A percentile compares a stretch with the other conserved stretches of the same genome.
Evolutionary conservation across 2,329 filamentous ascomycete species (phyloP).

Genomic region (Coniochaeta sp.): DNA sequence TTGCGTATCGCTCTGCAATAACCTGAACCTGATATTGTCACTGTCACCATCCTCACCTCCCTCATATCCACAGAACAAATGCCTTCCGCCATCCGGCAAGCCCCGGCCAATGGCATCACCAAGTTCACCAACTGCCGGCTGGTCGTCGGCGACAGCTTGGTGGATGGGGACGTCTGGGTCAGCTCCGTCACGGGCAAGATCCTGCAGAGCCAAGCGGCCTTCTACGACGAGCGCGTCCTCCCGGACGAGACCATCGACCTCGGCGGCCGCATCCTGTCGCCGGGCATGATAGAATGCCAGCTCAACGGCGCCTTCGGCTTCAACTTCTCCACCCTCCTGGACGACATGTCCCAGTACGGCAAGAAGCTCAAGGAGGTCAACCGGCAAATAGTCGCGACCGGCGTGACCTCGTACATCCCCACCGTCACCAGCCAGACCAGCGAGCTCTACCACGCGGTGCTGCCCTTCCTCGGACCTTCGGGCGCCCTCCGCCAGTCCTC

Average conservation of each 20-base stretch:
- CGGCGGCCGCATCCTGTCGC: constrained; percentile 72
- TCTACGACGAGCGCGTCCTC: constrained; percentile 60
- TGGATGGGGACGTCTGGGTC: constrained; percentile 82
- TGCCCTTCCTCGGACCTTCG: constrained; percentile 72
- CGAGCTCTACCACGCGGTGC: constrained; percentile 74
- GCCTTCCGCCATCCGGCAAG: not conserved
- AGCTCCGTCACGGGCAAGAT: constrained; percentile 77
- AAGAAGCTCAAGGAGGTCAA: constrained; percentile 69
- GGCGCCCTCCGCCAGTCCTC: constrained; percentile 49
- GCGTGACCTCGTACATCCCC: constrained; percentile 82
- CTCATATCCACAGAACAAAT: no score
- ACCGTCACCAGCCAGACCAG: constrained; percentile 75
- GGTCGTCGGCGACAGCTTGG: constrained; percentile 58
- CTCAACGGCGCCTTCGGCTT: constrained; percentile 90
- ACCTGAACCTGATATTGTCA: not conserved
- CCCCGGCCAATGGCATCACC: constrained; percentile 52
- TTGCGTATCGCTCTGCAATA: not conserved
- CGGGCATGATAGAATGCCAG: constrained; percentile 85
- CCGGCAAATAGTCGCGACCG: constrained; percentile 63
- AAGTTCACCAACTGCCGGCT: constrained; percentile 87
- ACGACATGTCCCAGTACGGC: constrained; percentile 60
- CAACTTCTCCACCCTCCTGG: constrained; percentile 77
- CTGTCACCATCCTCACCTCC: not conserved
- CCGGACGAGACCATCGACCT: constrained; percentile 75
- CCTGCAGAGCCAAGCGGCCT: constrained; percentile 59